These are phyloP conservation scores for Colletotrichum scovillei DNA, from an alignment of 2,329 filamentous ascomycete species.

Conservation along the genomic window DNA sequence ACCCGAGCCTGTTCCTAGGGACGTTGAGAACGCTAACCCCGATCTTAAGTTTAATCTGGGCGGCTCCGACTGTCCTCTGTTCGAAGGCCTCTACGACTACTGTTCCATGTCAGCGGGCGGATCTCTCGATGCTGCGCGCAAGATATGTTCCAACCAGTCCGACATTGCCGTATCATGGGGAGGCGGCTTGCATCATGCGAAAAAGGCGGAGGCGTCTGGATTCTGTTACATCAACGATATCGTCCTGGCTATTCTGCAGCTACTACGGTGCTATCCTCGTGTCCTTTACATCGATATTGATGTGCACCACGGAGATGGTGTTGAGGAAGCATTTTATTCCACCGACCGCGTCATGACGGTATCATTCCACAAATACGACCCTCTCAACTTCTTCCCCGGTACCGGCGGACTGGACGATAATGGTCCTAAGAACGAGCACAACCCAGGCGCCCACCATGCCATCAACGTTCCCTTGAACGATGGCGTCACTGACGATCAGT, in stretches of 20 bases:
- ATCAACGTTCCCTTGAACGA: slow-evolving; percentile 92
- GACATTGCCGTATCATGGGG: slow-evolving; percentile 99
- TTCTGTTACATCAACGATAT: slow-evolving; percentile 99
- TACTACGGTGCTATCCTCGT: slow-evolving; percentile 83
- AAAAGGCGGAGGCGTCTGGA: slow-evolving; percentile 91
- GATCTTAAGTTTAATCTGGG: slow-evolving; percentile 85
- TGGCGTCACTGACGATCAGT: slow-evolving; percentile 91
- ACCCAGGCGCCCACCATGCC: slow-evolving; percentile 88
- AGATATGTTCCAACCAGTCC: slow-evolving; percentile 85
- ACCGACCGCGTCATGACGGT: slow-evolving; percentile 92
- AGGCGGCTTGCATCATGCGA: slow-evolving; percentile 94
- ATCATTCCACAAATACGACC: slow-evolving; percentile 97
- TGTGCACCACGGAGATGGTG: slow-evolving; percentile 90
- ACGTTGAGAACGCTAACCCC: slow-evolving; percentile 72
- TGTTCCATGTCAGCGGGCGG: slow-evolving; percentile 93
- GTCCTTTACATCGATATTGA: slow-evolving; percentile 97
- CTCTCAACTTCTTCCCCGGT: slow-evolving; percentile 85
- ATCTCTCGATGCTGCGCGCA: slow-evolving; percentile 89
- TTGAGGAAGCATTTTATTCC: slow-evolving; percentile 91
- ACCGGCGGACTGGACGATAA: slow-evolving; percentile 90
- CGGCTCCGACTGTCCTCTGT: slow-evolving; percentile 94
- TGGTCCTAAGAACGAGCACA: slow-evolving; percentile 83
- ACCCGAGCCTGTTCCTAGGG: slow-evolving; percentile 71
- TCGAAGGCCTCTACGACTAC: slow-evolving; percentile 95
- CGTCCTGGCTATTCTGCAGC: slow-evolving; percentile 89